Evolutionary conservation across 805 yeast species (phyloP).

Genomic region (Candida insectorum): DNA sequence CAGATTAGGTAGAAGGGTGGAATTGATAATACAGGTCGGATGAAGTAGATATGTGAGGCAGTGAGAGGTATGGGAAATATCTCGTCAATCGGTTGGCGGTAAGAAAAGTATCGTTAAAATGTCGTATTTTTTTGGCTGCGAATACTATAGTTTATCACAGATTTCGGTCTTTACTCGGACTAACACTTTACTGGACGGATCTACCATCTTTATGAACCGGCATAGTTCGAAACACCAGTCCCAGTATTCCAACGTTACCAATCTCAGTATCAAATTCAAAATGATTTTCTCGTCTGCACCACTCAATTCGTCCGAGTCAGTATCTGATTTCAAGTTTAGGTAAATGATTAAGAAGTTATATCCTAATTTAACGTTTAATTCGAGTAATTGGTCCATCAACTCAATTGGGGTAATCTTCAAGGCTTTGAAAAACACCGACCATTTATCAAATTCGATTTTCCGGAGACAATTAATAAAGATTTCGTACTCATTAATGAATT

Average conservation of each 20-base stretch:
- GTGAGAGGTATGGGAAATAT: too few species aligned
- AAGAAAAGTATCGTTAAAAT: too few species aligned
- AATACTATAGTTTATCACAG: too few species aligned
- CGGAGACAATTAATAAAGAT: slow-evolving; percentile 55
- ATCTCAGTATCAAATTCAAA: slow-evolving; percentile 40
- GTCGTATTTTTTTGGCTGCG: too few species aligned
- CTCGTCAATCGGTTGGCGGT: too few species aligned
- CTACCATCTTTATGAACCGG: slow-evolving; percentile 51
- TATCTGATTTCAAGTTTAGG: slow-evolving; percentile 46
- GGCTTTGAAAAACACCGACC: slow-evolving; percentile 47
- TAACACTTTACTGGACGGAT: slow-evolving; percentile 35
- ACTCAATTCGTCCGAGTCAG: slow-evolving; percentile 21
- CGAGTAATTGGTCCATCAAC: slow-evolving; percentile 40
- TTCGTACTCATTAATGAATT: slow-evolving; percentile 12
- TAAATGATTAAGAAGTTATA: slow-evolving; percentile 52
- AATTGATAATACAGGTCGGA: too few species aligned
- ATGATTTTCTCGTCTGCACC: slow-evolving; percentile 39
- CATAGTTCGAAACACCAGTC: slow-evolving; percentile 55
- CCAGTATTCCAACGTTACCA: slow-evolving; percentile 40
- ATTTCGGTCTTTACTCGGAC: too few species aligned
- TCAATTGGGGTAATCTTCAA: slow-evolving; percentile 43
- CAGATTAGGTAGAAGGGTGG: too few species aligned
- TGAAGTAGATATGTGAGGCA: too few species aligned
- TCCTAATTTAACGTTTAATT: slow-evolving; percentile 37
- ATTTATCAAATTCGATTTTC: slow-evolving; percentile 54